phyloP scores from a whole-genome alignment of 2,329 filamentous ascomycete species.

The Ophiostoma sp. region DNA sequence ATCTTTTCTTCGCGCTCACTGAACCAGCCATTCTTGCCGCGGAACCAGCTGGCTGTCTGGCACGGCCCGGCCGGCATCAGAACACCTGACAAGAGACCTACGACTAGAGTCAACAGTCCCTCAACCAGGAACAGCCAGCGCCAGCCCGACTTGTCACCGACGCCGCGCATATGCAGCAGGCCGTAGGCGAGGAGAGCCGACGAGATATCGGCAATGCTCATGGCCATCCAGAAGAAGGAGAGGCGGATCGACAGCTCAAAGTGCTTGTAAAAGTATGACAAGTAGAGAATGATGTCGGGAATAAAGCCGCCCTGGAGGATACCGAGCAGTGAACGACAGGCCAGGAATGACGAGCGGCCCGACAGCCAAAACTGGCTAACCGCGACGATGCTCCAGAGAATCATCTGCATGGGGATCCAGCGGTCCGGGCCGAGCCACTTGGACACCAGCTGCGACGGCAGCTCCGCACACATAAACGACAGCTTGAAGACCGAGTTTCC shows the following conservation, averaged over 20 bases:
- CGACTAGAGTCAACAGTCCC: constrained; percentile 40
- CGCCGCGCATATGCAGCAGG: constrained; percentile 39
- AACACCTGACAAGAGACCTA: constrained; percentile 50
- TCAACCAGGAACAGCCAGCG: constrained; percentile 55
- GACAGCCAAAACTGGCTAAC: not conserved
- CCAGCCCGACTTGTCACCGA: constrained; percentile 38
- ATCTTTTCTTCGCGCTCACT: constrained; percentile 54
- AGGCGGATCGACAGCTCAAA: constrained; percentile 39
- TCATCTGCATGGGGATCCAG: constrained; percentile 57
- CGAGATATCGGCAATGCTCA: constrained; percentile 39
- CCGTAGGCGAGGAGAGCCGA: constrained; percentile 39
- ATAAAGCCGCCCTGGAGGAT: constrained; percentile 27
- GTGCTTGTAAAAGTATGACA: constrained; percentile 44
- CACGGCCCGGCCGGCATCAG: constrained; percentile 51
- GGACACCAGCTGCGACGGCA: constrained; percentile 56
- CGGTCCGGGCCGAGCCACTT: constrained; percentile 55
- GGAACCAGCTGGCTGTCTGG: constrained; percentile 51
- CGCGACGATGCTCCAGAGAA: constrained; percentile 51
- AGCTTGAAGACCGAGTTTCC: constrained; percentile 48
- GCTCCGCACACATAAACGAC: constrained; percentile 50
- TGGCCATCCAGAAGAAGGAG: constrained; percentile 41
- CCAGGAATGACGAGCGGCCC: not conserved
- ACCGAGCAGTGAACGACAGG: not conserved
- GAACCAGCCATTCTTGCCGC: constrained; percentile 55
- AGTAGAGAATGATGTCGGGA: constrained; percentile 41